Conservation (phyloP, 805 yeast species). For the Cyberlindnera lachancei region DNA sequence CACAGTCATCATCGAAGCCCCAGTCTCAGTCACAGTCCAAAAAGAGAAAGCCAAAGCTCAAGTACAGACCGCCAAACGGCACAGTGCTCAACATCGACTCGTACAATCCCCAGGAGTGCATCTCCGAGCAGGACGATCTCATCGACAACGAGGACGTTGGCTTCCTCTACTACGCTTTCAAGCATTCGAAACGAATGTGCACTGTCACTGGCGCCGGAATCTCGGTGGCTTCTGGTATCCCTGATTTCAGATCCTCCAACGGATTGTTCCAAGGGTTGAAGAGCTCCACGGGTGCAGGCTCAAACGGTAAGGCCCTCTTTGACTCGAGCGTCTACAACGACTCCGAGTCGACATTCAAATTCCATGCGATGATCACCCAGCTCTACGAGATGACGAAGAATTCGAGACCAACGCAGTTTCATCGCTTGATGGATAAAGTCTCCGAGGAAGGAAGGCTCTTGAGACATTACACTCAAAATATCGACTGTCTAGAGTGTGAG, state of each 20-base stretch:
- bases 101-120: slow-evolving; percentile 18
- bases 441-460: slow-evolving; percentile 57
- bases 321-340: slow-evolving; percentile 72
- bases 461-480: slow-evolving; percentile 81
- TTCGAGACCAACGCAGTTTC: slow-evolving; percentile 72
- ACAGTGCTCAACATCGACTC: slow-evolving; percentile 32
- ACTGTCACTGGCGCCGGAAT: slow-evolving; percentile 86
- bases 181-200: slow-evolving; percentile 49
- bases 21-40: slow-evolving; percentile 1
- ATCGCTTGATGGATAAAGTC: slow-evolving; percentile 50
- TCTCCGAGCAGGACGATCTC: slow-evolving; percentile 26
- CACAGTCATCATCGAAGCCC: too few relatives aligned
- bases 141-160: slow-evolving; percentile 35
- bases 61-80: slow-evolving; percentile 39
- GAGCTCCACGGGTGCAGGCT: slow-evolving; percentile 28
- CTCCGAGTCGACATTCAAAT: slow-evolving; percentile 48
- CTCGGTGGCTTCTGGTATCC: slow-evolving; percentile 87
- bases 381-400: slow-evolving; percentile 46
- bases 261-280: slow-evolving; percentile 62
- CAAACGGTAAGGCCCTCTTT: slow-evolving; percentile 62
- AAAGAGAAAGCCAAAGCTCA: slow-evolving; percentile 37
- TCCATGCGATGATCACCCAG: slow-evolving; percentile 67
- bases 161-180: slow-evolving; percentile 44
- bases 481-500: slow-evolving; percentile 69
- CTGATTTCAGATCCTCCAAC: slow-evolving; percentile 73